Conservation (phyloP, 306 rosid genomes). For the Lathyrus aphaca region DNA sequence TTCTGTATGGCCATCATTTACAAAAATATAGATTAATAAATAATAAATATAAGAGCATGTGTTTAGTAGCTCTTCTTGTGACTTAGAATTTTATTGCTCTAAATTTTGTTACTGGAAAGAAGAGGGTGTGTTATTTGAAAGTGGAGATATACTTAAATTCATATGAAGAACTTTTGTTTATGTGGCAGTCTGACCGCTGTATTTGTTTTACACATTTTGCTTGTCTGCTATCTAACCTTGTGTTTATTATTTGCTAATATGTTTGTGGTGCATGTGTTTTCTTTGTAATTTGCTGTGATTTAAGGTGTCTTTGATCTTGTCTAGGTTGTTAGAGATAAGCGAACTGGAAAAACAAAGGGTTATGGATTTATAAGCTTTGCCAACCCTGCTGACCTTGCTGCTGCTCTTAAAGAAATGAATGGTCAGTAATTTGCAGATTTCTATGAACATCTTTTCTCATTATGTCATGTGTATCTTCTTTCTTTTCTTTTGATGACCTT, state of each 20-base stretch:
- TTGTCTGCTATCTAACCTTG: neutral
- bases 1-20: neutral
- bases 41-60: neutral
- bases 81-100: neutral
- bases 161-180: conserved; percentile 3
- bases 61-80: conserved; percentile 14
- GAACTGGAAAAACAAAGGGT: conserved; percentile 97
- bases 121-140: neutral
- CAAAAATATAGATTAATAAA: neutral
- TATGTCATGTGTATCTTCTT: conserved; percentile 7
- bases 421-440: conserved; percentile 51
- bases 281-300: conserved; percentile 7
- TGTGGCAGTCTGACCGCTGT: neutral
- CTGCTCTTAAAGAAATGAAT: conserved; percentile 93
- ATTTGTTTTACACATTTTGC: conserved; percentile 26
- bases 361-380: conserved; percentile 98
- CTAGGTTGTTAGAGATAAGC: conserved; percentile 95
- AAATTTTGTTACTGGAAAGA: neutral
- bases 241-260: conserved; percentile 15
- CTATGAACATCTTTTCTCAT: conserved; percentile 1
- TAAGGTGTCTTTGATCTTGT: conserved; percentile 28
- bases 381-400: conserved; percentile 81
- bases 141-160: conserved; percentile 1
- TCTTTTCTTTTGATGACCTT: neutral
- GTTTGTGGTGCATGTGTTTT: conserved; percentile 19